A percentile compares a stretch with the other conserved stretches of the same genome.
Conservation (phyloP, 495 filamentous ascomycete species). For the Sporormia fimetaria region DNA sequence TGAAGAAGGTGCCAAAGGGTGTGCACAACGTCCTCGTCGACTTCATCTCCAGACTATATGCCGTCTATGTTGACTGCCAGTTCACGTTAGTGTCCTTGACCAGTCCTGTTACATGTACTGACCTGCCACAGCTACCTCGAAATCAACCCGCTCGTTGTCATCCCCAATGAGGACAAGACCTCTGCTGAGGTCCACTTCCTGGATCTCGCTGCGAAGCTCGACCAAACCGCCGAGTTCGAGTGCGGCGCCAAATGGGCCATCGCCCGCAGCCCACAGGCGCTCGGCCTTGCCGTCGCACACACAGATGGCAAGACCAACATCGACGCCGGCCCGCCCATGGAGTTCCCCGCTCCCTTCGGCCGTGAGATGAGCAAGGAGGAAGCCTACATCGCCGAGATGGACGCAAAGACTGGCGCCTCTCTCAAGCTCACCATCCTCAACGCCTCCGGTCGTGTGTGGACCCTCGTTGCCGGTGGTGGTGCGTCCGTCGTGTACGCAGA, state of each 20-base stretch:
- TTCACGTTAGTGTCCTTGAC: conserved; percentile 51
- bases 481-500: conserved; percentile 98
- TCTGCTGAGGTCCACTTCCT: conserved; percentile 96
- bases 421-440: conserved; percentile 97
- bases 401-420: conserved; percentile 97
- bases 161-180: conserved; percentile 83
- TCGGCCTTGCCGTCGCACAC: conserved; percentile 55
- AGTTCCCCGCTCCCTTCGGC: conserved; percentile 97
- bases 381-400: conserved; percentile 94
- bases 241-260: conserved; percentile 98
- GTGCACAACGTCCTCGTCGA: conserved; percentile 96
- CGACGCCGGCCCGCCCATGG: conserved; percentile 94
- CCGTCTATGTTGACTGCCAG: conserved; percentile 99
- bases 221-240: conserved; percentile 99
- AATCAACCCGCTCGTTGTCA: conserved; percentile 97
- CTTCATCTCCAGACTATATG: conserved; percentile 89
- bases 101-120: neutral
- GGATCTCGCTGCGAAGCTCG: conserved; percentile 94
- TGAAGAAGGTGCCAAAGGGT: conserved; percentile 89
- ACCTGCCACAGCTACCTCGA: conserved; percentile 60
- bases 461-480: conserved; percentile 96
- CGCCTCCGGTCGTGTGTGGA: conserved; percentile 85
- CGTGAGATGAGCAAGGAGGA: conserved; percentile 97
- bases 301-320: conserved; percentile 67
- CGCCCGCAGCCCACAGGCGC: conserved; percentile 73